Base-by-base conservation (phyloP, 2,329 filamentous ascomycete genomes). In the Diaporthe citrichinensis region DNA sequence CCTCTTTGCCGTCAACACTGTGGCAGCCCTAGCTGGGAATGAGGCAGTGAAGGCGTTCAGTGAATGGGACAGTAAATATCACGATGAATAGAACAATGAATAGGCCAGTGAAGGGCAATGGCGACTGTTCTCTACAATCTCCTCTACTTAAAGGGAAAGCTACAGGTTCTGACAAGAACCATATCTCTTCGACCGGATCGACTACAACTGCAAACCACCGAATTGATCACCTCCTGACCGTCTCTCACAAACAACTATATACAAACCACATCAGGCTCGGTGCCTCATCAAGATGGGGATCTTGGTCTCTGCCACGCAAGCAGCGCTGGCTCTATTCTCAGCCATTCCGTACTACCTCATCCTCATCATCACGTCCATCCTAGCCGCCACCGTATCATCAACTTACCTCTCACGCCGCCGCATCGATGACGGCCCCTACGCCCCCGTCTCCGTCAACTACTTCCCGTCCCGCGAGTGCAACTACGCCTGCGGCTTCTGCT, bases 401-500 rank as follows among this genome's bases (percentile, higher is more conserved):
- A 20, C 20, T 36, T 72, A 25, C 25, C 10, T 51, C 69, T 49
- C 46, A 10, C n/a, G 17, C 53, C 9, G 20, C n/a, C 20, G n/a
- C 69, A 4, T 4, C 28, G 10, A 25, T 8, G 14, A 55, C 8
- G 49, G 12, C 25, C 51, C 51, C 3, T 14, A 23, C 44, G 44
- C 41, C 10, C 78, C 78, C 41, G 39, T 78, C 15, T 79, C 78
- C 1, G 75, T 79, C 72, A 78, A 78, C 74, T 79, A 78, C 73
- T 71, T 72, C 71, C 77, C 77, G 73, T 73, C 76, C 5, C 78
- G 75, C 28, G 44, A 59, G 9, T 79, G 78, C 73, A 79, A 78
- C 68, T 62, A 77, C 3, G 49, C 28, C 14, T 90, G 88, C 79
- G 86, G 84, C 14, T 91, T 91, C 82, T 91, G 89, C 80, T 91